Evolutionary conservation across 2,329 filamentous ascomycete genomes (phyloP).

Genomic region (Septoria linicola): DNA sequence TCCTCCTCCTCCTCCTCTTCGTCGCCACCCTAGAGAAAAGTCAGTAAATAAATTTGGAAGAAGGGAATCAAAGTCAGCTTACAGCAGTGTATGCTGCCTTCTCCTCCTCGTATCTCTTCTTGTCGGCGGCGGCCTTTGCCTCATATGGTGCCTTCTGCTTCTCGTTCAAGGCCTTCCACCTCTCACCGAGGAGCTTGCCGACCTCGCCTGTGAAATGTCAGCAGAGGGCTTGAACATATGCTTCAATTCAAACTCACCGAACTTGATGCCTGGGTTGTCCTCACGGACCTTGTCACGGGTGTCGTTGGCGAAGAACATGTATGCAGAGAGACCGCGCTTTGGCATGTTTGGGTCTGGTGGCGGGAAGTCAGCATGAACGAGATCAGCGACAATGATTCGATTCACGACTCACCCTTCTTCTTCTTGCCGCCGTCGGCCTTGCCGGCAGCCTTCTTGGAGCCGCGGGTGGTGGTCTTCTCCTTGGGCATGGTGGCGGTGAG

Average conservation of each 20-base stretch:
- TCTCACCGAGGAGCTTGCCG: conserved; percentile 95
- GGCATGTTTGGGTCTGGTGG: conserved; percentile 86
- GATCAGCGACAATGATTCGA: conserved; percentile 3
- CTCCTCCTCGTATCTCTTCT: conserved; percentile 99
- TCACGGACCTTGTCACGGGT: conserved; percentile 97
- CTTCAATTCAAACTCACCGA: conserved; percentile 60
- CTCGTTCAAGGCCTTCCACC: conserved; percentile 95
- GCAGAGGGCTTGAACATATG: neutral
- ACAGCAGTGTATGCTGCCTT: conserved; percentile 86
- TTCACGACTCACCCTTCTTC: conserved; percentile 64
- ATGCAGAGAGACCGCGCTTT: conserved; percentile 98
- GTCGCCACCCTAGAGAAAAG: conserved; percentile 33
- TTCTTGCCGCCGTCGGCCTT: conserved; percentile 58
- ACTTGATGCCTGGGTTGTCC: conserved; percentile 96
- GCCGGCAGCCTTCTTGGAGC: conserved; percentile 50
- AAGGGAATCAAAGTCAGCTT: conserved; percentile 42
- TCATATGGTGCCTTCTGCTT: conserved; percentile 93
- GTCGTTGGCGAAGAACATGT: conserved; percentile 99
- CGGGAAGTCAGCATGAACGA: conserved; percentile 21
- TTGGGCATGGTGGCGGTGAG: conserved; percentile 61
- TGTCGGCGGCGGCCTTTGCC: conserved; percentile 92
- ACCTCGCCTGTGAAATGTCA: conserved; percentile 67
- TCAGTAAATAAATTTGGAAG: conserved; percentile 16
- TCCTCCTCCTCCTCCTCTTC: conserved; percentile 43
- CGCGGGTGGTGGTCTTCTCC: conserved; percentile 62